Base-by-base conservation (phyloP, 805 yeast species). In the Isabelozyma pseudorhagii region DNA sequence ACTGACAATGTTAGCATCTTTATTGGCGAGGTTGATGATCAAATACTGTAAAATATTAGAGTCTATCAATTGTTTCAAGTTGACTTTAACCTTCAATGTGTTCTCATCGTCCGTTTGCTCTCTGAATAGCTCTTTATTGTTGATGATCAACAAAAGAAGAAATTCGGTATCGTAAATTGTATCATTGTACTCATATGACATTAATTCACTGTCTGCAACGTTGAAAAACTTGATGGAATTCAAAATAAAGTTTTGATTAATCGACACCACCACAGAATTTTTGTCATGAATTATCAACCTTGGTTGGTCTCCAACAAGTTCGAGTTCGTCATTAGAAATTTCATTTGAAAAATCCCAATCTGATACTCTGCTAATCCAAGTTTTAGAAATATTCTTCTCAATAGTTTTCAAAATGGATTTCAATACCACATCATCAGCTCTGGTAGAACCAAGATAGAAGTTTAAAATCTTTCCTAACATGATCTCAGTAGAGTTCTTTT, bases 81-180 rank as follows among this genome's bases (percentile, higher is more conserved):
- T 81, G 47, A 84, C 75, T 13, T 61, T 64, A 44, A 67, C 45
- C 21, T 49, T 66, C 4, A 49, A 53, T 3, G 53, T 56, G 14
- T 54, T 57, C 5, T 54, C 61, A 38, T 54, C 70, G 5, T 66
- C 68, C 8, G 62, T 63, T 3, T 60, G 57, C 11, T 67, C 49
- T 27, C 61, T 65, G 40, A 87, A 76, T 31, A 87, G 68, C 52
- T 87, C 92, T 4, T 81, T 84, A 56, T 83, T 87, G 61, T 84
- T 85, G 38, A 86, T 62, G 4, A 85, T 66, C 51, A 84, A 60
- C 48, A 86, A 69, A 52, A 89, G 63, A 38, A 91, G 57, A 58
- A 91, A 89, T 59, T 85, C 83, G n/a, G 83, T 78, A 60, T 89
- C 93, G 63, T 91, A 88, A 6, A 69, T 54, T 0, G 72, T 62